These are phyloP conservation scores for Mesembryanthemum crystallinum DNA, from an alignment of 148 eudicot species.

Conservation along the genomic window DNA sequence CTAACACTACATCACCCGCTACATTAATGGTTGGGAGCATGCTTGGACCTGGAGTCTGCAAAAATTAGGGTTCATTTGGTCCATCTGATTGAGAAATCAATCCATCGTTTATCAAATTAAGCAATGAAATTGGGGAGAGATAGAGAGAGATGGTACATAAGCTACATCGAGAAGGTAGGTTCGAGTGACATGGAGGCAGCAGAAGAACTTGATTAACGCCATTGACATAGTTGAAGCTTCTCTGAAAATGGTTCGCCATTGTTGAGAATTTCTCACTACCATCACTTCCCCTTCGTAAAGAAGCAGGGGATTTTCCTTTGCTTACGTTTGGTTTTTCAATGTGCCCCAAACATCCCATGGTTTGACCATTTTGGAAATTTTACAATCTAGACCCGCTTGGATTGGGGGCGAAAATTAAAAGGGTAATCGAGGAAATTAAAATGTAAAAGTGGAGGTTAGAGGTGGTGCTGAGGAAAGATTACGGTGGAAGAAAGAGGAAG, in stretches of 20 bases:
- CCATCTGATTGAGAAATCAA: background rate
- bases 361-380: too few relatives aligned
- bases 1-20: constrained; percentile 55
- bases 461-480: too few relatives aligned
- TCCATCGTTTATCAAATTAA: background rate
- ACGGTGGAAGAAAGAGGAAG: too few relatives aligned
- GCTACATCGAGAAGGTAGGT: constrained; percentile 47
- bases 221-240: constrained; percentile 42
- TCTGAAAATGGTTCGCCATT: constrained; percentile 41
- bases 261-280: constrained; percentile 16
- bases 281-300: background rate
- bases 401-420: too few relatives aligned
- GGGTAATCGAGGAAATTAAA: too few relatives aligned
- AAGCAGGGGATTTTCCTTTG: too few relatives aligned
- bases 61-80: background rate
- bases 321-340: too few relatives aligned
- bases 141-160: constrained; percentile 33
- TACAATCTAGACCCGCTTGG: too few relatives aligned
- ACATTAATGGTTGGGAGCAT: constrained; percentile 81
- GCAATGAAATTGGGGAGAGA: background rate
- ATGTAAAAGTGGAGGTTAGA: too few relatives aligned
- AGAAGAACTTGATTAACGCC: constrained; percentile 43
- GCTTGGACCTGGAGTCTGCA: constrained; percentile 73
- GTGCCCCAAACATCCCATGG: too few relatives aligned
- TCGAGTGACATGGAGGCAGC: constrained; percentile 60